A percentile compares a stretch with the other conserved stretches of the same genome.
Conservation (phyloP, 371 early-diverging fungal genomes). For the Globomyces sp. region DNA sequence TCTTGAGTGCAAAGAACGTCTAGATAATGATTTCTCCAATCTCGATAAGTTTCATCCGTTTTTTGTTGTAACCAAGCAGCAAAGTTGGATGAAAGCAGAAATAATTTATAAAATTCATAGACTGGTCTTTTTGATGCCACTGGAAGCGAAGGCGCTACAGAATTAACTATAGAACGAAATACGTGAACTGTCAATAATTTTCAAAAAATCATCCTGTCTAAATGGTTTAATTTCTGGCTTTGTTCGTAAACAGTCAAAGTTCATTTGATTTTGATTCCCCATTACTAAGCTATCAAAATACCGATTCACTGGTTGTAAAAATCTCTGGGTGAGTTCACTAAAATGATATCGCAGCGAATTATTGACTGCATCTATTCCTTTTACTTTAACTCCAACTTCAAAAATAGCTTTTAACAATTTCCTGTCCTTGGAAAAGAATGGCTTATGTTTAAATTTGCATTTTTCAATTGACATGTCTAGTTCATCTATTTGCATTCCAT, state of each 20-base stretch:
- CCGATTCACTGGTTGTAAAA: slow-evolving; percentile 90
- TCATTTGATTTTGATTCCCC: slow-evolving; percentile 44
- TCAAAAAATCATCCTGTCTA: slow-evolving; percentile 45
- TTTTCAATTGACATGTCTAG: too few species aligned
- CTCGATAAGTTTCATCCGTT: slow-evolving; percentile 72
- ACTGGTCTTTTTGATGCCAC: slow-evolving; percentile 42
- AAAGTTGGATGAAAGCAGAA: slow-evolving; percentile 91
- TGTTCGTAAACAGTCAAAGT: slow-evolving; percentile 34
- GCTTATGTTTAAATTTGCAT: slow-evolving; percentile 66
- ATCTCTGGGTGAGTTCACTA: slow-evolving; percentile 88
- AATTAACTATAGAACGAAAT: slow-evolving; percentile 22
- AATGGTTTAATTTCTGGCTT: slow-evolving; percentile 52
- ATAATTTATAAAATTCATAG: slow-evolving; percentile 76
- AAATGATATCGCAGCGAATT: slow-evolving; percentile 90
- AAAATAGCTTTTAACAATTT: slow-evolving; percentile 67
- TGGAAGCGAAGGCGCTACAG: slow-evolving; percentile 43
- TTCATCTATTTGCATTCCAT: too few species aligned
- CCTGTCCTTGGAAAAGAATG: slow-evolving; percentile 74
- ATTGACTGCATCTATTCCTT: slow-evolving; percentile 68
- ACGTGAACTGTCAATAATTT: slow-evolving; percentile 30
- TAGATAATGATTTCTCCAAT: slow-evolving; percentile 62
- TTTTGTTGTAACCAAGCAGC: slow-evolving; percentile 89
- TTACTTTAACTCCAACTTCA: slow-evolving; percentile 64
- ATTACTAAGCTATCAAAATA: slow-evolving; percentile 88
- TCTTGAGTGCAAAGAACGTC: slow-evolving; percentile 58